Base-by-base conservation (phyloP, 2,329 filamentous ascomycete species). In the Penicillium concentricum region DNA sequence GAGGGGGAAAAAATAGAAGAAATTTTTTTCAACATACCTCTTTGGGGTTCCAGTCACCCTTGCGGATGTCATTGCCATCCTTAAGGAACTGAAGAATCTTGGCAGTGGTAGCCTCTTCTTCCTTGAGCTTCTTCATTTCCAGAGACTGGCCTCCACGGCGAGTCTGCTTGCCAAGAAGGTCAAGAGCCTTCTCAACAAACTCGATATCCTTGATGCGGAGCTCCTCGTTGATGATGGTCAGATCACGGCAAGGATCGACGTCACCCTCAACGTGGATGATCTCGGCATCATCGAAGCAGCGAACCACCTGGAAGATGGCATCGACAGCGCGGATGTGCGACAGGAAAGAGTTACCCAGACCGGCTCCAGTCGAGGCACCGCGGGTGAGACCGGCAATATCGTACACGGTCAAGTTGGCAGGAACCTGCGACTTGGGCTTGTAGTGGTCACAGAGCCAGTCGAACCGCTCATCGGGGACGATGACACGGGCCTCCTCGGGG, bases 191-290 rank as follows among this genome's bases (percentile, higher is more conserved):
- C 81, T 96, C 92, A 59, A 90, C 87, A 74, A 97, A 99, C 81
- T 99, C 95, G 64, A 97, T 97, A 78, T 99, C 94, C 82, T 99
- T 99, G 76, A 97, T 87, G 62, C 93, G 87, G 72, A 99, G 82
- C 81, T 99, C 94, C 73, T 97, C 92, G 75, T 88, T 91, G 79
- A 99, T 97, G 76, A 99, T 99, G 72, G 91, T 90, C 67, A 99
- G 79, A 82, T 99, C 94, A 73, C 94, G 88, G 59, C 90, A 85
- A 34, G 94, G 95, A 79, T 99, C 90, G 69, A 99, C 95, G 70
- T 99, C 94, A 74, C 94, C 95, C 83, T 99, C 95, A 65, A 99
- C 92, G 84, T 99, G 94, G 69, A 97, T 97, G 71, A 99, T 99
- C 80, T 99, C 94, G 58, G 93, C 94, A 82, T 99, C 94, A 74